phyloP scores from a whole-genome alignment of 208 protist genomes.

The Leishmania arabica region DNA sequence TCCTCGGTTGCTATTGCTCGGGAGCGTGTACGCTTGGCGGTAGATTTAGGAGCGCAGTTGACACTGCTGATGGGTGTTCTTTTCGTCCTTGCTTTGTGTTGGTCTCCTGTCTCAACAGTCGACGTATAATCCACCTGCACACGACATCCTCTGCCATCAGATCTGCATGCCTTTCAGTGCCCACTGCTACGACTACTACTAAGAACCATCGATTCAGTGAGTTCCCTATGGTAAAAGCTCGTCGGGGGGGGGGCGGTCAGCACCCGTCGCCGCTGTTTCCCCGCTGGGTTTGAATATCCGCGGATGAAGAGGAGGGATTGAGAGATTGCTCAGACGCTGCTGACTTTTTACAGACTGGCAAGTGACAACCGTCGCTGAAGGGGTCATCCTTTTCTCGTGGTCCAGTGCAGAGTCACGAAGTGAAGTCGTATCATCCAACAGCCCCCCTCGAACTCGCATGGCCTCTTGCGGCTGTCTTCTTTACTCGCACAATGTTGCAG shows the following conservation, averaged over 20 bases:
- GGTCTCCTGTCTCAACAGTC: too few relatives aligned
- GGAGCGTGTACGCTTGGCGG: too few relatives aligned
- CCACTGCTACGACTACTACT: too few relatives aligned
- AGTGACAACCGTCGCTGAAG: background rate
- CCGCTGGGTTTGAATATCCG: background rate
- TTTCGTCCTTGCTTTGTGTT: too few relatives aligned
- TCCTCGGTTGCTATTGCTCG: too few relatives aligned
- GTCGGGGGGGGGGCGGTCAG: background rate
- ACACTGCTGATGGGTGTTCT: too few relatives aligned
- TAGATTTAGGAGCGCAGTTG: too few relatives aligned
- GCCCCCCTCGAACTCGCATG: background rate
- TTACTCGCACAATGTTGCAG: background rate
- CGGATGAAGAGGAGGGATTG: background rate
- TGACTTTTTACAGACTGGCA: background rate
- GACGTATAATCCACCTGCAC: too few relatives aligned
- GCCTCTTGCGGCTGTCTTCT: background rate
- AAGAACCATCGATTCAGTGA: too few relatives aligned
- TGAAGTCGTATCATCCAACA: background rate
- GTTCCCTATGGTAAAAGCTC: too few relatives aligned
- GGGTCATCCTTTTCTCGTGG: background rate
- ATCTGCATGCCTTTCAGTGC: too few relatives aligned
- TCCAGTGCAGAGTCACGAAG: background rate
- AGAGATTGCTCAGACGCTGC: background rate
- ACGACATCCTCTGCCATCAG: too few relatives aligned
- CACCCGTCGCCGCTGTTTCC: background rate